Percentiles rank a stretch among this genome's conserved stretches.
These are phyloP conservation scores for Tetragonia tetragonoides DNA, from an alignment of 148 eudicot genomes.

Conservation along the genomic window DNA sequence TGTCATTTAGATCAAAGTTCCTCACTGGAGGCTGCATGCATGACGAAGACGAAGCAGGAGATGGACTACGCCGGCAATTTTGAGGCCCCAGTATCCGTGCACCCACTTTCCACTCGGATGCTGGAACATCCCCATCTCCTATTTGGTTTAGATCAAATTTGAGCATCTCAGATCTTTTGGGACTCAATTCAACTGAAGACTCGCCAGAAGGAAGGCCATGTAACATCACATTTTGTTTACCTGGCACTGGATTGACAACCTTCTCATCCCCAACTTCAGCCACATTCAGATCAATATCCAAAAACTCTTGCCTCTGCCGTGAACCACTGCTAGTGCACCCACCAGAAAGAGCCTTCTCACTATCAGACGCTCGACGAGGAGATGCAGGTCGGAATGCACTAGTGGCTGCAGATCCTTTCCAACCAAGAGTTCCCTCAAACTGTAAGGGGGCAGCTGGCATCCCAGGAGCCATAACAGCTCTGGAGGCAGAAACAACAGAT, in stretches of 20 bases:
- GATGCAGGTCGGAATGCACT: slow-evolving; percentile 87
- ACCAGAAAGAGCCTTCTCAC: slow-evolving; percentile 39
- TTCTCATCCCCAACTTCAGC: slow-evolving; percentile 54
- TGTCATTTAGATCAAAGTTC: slow-evolving; percentile 79
- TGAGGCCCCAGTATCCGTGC: slow-evolving; percentile 27
- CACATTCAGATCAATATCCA: slow-evolving; percentile 77
- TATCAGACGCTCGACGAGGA: slow-evolving; percentile 51
- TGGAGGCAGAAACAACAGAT: slow-evolving; percentile 71
- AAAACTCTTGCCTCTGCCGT: slow-evolving; percentile 46
- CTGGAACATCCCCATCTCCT: slow-evolving; percentile 53
- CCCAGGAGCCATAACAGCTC: slow-evolving; percentile 60
- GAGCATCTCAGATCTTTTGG: slow-evolving; percentile 46
- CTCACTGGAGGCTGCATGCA: slow-evolving; percentile 57
- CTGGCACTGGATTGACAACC: slow-evolving; percentile 22
- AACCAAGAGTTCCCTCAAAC: slow-evolving; percentile 83
- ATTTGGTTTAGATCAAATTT: slow-evolving; percentile 66
- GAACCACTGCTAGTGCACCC: slow-evolving; percentile 52
- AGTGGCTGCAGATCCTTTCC: slow-evolving; percentile 96
- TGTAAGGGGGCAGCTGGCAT: slow-evolving; percentile 57
- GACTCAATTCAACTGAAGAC: slow-evolving; percentile 44
- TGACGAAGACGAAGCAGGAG: slow-evolving; percentile 68
- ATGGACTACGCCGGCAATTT: slow-evolving; percentile 38
- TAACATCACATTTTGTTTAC: slow-evolving; percentile 28
- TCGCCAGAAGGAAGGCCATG: slow-evolving; percentile 44
- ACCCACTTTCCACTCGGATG: slow-evolving; percentile 42